A percentile compares a stretch with the other conserved stretches of the same genome.
Conservation (phyloP, 2,329 filamentous ascomycete genomes). For the Neurospora sp. region DNA sequence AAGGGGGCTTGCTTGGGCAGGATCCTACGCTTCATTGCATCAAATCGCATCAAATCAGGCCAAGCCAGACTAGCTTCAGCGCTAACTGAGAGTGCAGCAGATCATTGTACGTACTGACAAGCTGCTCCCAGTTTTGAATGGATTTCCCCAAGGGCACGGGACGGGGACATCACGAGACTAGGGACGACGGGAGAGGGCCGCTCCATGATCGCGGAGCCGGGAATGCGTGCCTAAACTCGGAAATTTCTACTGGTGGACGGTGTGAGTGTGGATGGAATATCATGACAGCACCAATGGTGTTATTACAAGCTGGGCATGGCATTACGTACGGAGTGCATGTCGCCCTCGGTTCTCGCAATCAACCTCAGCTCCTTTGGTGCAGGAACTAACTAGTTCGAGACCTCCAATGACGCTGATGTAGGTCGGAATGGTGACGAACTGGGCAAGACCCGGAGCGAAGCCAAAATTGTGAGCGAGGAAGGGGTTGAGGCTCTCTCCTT, state of each 20-base stretch:
- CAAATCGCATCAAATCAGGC: background rate
- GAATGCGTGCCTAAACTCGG: background rate
- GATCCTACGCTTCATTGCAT: background rate
- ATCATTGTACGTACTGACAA: background rate
- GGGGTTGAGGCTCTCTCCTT: background rate
- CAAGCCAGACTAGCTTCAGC: background rate
- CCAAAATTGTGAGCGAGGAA: background rate
- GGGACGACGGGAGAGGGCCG: background rate
- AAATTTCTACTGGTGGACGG: background rate
- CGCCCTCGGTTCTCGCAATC: background rate
- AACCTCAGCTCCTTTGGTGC: background rate
- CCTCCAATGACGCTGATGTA: background rate
- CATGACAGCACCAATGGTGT: background rate
- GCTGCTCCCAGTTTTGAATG: background rate
- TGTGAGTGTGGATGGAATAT: background rate
- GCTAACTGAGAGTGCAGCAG: background rate
- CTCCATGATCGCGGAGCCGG: background rate
- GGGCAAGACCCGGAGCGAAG: background rate
- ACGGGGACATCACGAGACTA: background rate
- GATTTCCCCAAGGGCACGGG: background rate
- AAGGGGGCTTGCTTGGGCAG: background rate
- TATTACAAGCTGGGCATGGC: background rate
- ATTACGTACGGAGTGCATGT: background rate
- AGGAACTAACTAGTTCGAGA: background rate
- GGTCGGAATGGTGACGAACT: background rate